Evolutionary conservation across 78 protist species (phyloP), one percentile per base, ranked within the genome.

Genomic region (Abeoforma whisleri): DNA sequence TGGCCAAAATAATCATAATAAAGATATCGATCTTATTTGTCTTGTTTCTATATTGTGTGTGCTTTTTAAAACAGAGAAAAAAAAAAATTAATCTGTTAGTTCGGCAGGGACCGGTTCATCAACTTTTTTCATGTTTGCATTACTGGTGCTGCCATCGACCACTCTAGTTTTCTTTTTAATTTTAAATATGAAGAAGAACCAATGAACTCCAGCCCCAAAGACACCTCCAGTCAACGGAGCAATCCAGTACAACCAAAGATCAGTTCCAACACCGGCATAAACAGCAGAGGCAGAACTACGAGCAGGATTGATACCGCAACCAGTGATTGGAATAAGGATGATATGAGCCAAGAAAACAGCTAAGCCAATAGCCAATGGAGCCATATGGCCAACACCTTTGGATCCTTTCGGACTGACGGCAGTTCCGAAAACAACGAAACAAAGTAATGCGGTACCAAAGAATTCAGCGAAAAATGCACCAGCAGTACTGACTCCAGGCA

Each of bases 251-350:
- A 73, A 23, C 77, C 77, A 73, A 16, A 36, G 22, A 22, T 73
- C 77, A 38, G 22, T 23, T n/a, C 12, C 33, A 22, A 16, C 22
- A 38, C 77, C 77, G 22, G 89, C 28, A 40, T 19, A 25, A 19
- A 81, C 85, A 19, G 85, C 70, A 1, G 85, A 19, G 31, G 48
- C 85, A 57, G 69, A 57, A 48, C 74, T 57, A 35, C 85, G 85
- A 5, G 85, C 85, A n/a, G 85, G 85, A 40, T 81, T 81, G 85
- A 81, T 81, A n/a, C 74, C 69, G 35, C 85, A 81, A 2, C 38
- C 38, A 5, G 69, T 57, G 19, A 81, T 12, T 30, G 85, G 85
- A 81, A 81, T 81, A 35, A 48, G 22, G 22, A 81, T 5, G 69
- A 81, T 16, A 40, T 81, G 85, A 16, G 85, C 85, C 2, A 81